Percentiles rank a stretch among this genome's conserved stretches.
These are phyloP conservation scores for Marchantia paleacea DNA, from an alignment of 225 moss, liverwort and hornwort genomes.

Conservation along the genomic window DNA sequence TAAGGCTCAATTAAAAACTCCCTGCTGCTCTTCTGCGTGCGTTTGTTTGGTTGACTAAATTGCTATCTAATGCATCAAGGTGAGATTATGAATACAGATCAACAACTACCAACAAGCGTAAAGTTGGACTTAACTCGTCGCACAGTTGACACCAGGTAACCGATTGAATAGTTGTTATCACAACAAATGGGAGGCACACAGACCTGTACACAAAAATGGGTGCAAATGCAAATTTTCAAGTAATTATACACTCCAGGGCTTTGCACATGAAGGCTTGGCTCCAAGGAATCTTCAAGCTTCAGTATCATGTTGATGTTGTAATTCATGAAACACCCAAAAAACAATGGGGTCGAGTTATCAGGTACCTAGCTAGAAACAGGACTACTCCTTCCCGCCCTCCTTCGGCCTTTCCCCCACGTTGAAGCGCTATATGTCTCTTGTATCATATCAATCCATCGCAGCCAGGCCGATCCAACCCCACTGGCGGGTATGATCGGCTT, in stretches of 20 bases:
- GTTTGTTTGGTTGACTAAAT: neutral
- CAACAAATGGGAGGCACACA: slow-evolving; percentile 1
- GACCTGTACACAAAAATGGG: slow-evolving; percentile 5
- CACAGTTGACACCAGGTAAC: neutral
- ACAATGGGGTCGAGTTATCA: neutral
- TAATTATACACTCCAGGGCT: slow-evolving; percentile 9
- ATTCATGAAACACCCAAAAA: neutral
- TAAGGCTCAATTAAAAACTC: neutral
- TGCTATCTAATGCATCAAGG: neutral
- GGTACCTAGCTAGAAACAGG: neutral
- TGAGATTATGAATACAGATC: neutral
- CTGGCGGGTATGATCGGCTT: neutral
- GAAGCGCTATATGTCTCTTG: neutral
- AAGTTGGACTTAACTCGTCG: neutral
- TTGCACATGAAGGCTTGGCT: neutral
- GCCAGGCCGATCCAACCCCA: neutral
- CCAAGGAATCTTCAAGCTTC: neutral
- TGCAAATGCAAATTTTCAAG: neutral
- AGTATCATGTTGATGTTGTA: neutral
- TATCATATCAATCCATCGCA: neutral
- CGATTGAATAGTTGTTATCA: neutral
- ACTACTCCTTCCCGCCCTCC: neutral
- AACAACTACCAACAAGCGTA: neutral
- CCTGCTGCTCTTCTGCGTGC: neutral
- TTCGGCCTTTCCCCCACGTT: neutral